A percentile compares a stretch with the other conserved stretches of the same genome.
phyloP scores from a whole-genome alignment of 139 green algal genomes.

The Coelastrella sp. region DNA sequence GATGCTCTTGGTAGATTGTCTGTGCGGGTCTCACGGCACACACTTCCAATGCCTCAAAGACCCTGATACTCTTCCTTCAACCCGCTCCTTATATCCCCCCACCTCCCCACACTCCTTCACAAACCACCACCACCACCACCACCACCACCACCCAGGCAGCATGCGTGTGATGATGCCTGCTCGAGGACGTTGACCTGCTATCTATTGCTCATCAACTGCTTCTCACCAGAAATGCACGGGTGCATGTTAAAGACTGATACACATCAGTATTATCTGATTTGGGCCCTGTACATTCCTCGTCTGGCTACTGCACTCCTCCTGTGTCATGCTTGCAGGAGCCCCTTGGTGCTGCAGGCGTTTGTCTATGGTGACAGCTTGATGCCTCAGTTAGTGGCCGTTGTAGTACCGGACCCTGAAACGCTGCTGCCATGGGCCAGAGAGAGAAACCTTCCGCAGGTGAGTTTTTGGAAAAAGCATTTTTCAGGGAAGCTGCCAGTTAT shows the following conservation, averaged over 20 bases:
- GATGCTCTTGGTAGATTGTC: too few relatives aligned
- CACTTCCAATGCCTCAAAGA: too few relatives aligned
- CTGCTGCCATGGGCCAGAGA: constrained; percentile 89
- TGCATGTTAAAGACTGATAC: not conserved
- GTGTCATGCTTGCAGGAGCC: constrained; percentile 54
- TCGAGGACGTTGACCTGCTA: too few relatives aligned
- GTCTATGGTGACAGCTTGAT: constrained; percentile 92
- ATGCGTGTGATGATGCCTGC: too few relatives aligned
- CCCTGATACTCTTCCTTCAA: too few relatives aligned
- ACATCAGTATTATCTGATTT: not conserved
- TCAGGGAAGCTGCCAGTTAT: too few relatives aligned
- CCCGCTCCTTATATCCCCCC: too few relatives aligned
- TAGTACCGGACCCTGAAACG: constrained; percentile 94
- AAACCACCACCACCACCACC: too few relatives aligned
- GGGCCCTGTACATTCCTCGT: not conserved
- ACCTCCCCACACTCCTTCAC: too few relatives aligned
- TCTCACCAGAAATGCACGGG: not conserved
- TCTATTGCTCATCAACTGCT: not conserved
- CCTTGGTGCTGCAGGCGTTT: constrained; percentile 85
- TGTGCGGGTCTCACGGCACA: too few relatives aligned
- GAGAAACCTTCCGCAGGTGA: constrained; percentile 59
- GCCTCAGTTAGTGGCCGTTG: constrained; percentile 87
- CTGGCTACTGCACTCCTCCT: not conserved
- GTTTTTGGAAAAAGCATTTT: not conserved
- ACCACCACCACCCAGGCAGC: too few relatives aligned